A percentile compares a stretch with the other conserved stretches of the same genome.
phyloP scores from a whole-genome alignment of 306 rosid species.

The Inga oerstediana region DNA sequence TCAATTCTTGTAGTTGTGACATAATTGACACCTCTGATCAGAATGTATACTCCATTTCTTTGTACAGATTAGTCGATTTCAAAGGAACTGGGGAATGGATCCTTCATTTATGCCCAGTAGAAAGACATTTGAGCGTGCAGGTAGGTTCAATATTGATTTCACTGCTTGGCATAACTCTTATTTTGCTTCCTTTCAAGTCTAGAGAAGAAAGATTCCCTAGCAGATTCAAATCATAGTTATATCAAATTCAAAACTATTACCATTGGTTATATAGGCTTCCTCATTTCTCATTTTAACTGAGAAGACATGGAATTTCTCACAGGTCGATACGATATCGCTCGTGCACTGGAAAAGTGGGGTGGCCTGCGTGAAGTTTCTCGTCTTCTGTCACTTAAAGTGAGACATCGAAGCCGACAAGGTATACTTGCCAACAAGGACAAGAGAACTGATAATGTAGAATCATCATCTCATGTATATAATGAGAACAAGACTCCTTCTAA shows the following conservation, averaged over 20 bases:
- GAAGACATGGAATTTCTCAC: constrained; percentile 24
- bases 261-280: constrained; percentile 3
- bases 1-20: neutral
- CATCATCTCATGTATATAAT: constrained; percentile 46
- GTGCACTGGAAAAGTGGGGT: constrained; percentile 93
- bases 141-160: constrained; percentile 38
- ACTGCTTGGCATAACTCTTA: constrained; percentile 2
- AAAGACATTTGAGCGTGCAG: constrained; percentile 95
- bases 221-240: constrained; percentile 1
- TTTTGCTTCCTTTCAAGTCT: constrained; percentile 4
- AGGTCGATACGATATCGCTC: constrained; percentile 93
- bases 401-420: constrained; percentile 63
- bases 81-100: constrained; percentile 97
- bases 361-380: constrained; percentile 93
- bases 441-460: constrained; percentile 43
- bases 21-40: neutral
- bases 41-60: constrained; percentile 19
- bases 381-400: constrained; percentile 73
- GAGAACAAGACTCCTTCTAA: constrained; percentile 47
- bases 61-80: constrained; percentile 77
- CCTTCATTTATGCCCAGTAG: constrained; percentile 89
- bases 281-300: constrained; percentile 13
- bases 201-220: constrained; percentile 13
- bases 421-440: constrained; percentile 51
- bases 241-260: neutral